Base-by-base conservation (phyloP, 345 rosid genomes). In the Aquilaria malaccensis region DNA sequence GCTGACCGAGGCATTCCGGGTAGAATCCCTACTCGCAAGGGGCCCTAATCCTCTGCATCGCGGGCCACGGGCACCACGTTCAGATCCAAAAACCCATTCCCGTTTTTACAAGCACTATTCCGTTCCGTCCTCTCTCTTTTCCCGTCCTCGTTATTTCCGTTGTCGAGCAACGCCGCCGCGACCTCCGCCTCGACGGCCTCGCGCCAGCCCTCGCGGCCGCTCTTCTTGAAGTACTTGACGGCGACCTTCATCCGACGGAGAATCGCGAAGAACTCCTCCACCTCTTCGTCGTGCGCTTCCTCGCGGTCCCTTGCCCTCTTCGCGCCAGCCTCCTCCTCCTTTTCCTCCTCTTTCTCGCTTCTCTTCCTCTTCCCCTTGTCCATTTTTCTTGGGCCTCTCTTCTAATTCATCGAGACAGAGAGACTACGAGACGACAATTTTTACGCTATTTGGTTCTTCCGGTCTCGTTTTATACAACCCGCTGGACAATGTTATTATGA, bases 231-330 rank as follows among this genome's bases (percentile, higher is more conserved):
- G 55, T 63, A 58, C 37, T 53, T 58, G 13, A 70, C 60, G 14
- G 73, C 73, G 30, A 33, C 64, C 30, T 70, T 67, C 59, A 70
- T 58, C 15, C 73, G 57, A 22, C 73, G 50, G 41, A 70, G 68
- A 32, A 63, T 70, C 31, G 59, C 68, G 60, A 70, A 70, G 73
- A 70, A 70, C 64, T 70, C 64, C 54, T 70, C 73, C 60, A 70
- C 73, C 60, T 70, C 73, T 59, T 29, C 64, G 59, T 58, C 62
- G 32, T 33, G 43, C 32, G 62, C 33, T 13, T 22, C 62, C 55
- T 0, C 62, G 29, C 11, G 62, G 29, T 11, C 55, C 71, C 32
- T 37, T 48, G 30, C 47, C 55, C 37, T 54, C 3, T 30, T 12
- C 47, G 45, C 48, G 13, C 46, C 55, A 12, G 32, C 11, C 30